Evolutionary conservation across 768 basidiomycete genomes (phyloP), one percentile per base, ranked within the genome.

Genomic region (Termitomyces sp.): DNA sequence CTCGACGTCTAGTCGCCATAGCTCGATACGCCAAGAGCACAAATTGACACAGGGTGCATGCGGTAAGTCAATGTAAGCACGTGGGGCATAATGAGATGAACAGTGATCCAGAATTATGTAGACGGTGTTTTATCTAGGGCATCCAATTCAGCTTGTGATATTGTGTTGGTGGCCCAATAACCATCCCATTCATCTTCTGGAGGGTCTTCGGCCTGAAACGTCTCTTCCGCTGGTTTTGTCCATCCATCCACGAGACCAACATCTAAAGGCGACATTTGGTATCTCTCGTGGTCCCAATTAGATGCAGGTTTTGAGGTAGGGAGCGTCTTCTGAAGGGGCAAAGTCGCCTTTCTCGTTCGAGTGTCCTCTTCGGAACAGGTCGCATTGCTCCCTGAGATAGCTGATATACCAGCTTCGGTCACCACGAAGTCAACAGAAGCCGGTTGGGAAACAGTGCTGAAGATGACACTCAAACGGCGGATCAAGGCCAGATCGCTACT

Each of bases 391-490:
- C 66, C 68, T 26, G 71, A 64, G 30, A 77, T 51, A 51, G 63
- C 48, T 16, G 60, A 65, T 64, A 95, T 74, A 8, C 93, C 94
- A 23, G 76, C 72, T 16, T 75, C 66, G 5, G 86, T 82, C 51
- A 97, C 79, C 59, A 93, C 77, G 63, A 88, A 96, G 69, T 97
- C 93, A 58, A 91, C 70, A 13, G 86, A 87, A 18, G 73, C 74
- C 1, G 87, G 80, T 0, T 75, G 65, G 26, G 71, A 69, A 38
- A 88, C 79, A 10, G 85, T 85, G 62, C 86, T 91, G 74, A 94
- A 97, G 9, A 97, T 77, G 53, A 95, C 77, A 58, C 84, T 85
- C 56, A 95, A 71, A 43, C 88, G 81, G 41, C 95, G 82, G 56
- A 95, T 77, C 26, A 89, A 73, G 18, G 79, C 79, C 58, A 80